Percentiles rank a stretch among this genome's conserved stretches.
These are phyloP conservation scores for Fusarium brevicatenulatum DNA, from an alignment of 2,329 filamentous ascomycete genomes.

Conservation along the genomic window DNA sequence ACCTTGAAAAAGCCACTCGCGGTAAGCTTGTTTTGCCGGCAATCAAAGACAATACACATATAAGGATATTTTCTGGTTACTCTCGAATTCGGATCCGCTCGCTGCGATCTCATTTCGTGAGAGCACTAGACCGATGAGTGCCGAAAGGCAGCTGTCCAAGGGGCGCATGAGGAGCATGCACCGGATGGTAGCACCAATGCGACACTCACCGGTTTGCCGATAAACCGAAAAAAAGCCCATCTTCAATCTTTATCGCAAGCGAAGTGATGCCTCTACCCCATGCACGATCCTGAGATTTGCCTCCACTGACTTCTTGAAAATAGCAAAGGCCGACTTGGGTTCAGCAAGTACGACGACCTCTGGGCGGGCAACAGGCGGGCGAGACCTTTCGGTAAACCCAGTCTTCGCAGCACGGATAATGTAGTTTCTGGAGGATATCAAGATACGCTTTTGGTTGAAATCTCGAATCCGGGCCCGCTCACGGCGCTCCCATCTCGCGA, in stretches of 20 bases:
- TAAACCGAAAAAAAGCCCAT: too few relatives aligned
- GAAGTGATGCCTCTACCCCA: too few relatives aligned
- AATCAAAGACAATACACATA: not conserved
- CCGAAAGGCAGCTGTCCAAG: too few relatives aligned
- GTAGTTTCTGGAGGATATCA: not conserved
- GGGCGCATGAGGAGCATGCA: too few relatives aligned
- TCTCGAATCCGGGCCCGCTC: not conserved
- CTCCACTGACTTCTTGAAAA: not conserved
- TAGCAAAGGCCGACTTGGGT: accelerated
- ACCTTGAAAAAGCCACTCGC: not conserved
- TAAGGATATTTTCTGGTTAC: not conserved
- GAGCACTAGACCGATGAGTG: not conserved
- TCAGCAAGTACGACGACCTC: not conserved
- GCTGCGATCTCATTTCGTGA: not conserved
- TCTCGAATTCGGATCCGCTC: not conserved
- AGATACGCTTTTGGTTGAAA: not conserved
- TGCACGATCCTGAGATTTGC: not conserved
- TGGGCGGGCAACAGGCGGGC: accelerated
- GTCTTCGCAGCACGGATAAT: not conserved
- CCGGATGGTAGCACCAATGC: not conserved
- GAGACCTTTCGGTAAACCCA: not conserved
- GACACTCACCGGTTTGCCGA: too few relatives aligned
- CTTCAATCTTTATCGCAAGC: too few relatives aligned
- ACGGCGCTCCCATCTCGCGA: not conserved
- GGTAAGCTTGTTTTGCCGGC: not conserved